Evolutionary conservation across 495 filamentous ascomycete species (phyloP).

Genomic region (Tuber indicum): DNA sequence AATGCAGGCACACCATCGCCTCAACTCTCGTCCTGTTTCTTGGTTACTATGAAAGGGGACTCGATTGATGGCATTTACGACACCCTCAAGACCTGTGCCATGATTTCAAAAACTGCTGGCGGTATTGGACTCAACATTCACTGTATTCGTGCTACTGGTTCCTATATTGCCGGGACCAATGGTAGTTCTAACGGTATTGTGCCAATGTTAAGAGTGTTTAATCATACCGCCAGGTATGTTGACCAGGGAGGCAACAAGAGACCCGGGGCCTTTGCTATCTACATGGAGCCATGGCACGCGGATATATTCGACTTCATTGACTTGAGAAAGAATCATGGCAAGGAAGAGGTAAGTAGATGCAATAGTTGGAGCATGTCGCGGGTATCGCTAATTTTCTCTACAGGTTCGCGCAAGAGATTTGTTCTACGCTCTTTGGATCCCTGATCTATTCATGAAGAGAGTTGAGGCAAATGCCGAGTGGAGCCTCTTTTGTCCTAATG

Average conservation of each 20-base stretch:
- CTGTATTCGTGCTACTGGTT: slow-evolving; percentile 90
- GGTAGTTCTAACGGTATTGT: slow-evolving; percentile 96
- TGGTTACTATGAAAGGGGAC: slow-evolving; percentile 97
- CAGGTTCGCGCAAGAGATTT: slow-evolving; percentile 76
- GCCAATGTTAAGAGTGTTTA: slow-evolving; percentile 96
- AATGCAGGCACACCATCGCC: slow-evolving; percentile 91
- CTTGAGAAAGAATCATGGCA: slow-evolving; percentile 97
- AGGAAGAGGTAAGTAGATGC: slow-evolving; percentile 67
- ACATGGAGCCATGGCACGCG: slow-evolving; percentile 98
- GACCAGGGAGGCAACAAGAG: slow-evolving; percentile 99
- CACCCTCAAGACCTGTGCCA: slow-evolving; percentile 95
- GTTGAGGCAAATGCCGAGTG: slow-evolving; percentile 91
- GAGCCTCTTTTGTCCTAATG: slow-evolving; percentile 96
- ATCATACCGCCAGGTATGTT: slow-evolving; percentile 97
- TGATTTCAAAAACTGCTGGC: slow-evolving; percentile 99
- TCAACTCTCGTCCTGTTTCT: slow-evolving; percentile 93
- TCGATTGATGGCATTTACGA: slow-evolving; percentile 99
- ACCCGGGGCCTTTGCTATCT: slow-evolving; percentile 96
- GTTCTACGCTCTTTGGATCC: slow-evolving; percentile 97
- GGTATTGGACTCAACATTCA: slow-evolving; percentile 95
- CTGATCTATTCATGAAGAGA: slow-evolving; percentile 98
- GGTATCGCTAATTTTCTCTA: neutral
- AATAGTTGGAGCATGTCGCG: neutral
- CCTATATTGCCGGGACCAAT: slow-evolving; percentile 96
- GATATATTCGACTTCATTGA: slow-evolving; percentile 97